phyloP scores from a whole-genome alignment of 352 stramenopile species.

The Phytophthora podocarpi region DNA sequence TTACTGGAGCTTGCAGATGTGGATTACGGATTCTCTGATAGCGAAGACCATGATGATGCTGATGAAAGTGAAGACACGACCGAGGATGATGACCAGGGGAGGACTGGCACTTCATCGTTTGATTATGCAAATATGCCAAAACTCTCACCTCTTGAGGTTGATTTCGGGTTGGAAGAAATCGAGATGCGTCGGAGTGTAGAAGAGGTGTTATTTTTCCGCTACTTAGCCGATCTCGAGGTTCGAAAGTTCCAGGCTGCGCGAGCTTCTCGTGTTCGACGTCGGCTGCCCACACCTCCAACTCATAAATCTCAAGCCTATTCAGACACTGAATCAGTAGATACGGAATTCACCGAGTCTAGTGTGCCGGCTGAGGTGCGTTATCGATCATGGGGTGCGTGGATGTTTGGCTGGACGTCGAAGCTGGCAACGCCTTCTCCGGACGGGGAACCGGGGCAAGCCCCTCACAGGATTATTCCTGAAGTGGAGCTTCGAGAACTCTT shows the following conservation, averaged over 20 bases:
- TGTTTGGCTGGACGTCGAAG: conserved; percentile 87
- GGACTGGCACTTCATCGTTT: not conserved
- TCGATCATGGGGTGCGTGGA: conserved; percentile 83
- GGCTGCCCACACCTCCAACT: conserved; percentile 45
- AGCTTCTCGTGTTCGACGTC: conserved; percentile 23
- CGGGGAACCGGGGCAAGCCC: conserved; percentile 28
- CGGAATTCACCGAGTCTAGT: conserved; percentile 70
- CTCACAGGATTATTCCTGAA: conserved; percentile 69
- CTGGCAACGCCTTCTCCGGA: conserved; percentile 46
- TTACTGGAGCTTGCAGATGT: conserved; percentile 38
- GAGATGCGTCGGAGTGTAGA: conserved; percentile 74
- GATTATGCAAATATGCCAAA: conserved; percentile 17
- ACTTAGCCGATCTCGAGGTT: conserved; percentile 68
- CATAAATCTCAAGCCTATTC: conserved; percentile 58
- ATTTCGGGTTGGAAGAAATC: conserved; percentile 67
- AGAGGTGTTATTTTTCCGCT: conserved; percentile 88
- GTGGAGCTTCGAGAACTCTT: conserved; percentile 87
- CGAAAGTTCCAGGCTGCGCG: conserved; percentile 33
- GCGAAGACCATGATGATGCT: conserved; percentile 59
- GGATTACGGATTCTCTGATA: conserved; percentile 54
- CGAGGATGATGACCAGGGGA: conserved; percentile 20
- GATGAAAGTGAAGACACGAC: conserved; percentile 20
- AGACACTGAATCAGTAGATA: conserved; percentile 83
- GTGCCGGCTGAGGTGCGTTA: conserved; percentile 77
- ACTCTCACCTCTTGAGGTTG: conserved; percentile 33